Evolutionary conservation across 169 alveolate species (phyloP).

Genomic region (Neospora caninum): DNA sequence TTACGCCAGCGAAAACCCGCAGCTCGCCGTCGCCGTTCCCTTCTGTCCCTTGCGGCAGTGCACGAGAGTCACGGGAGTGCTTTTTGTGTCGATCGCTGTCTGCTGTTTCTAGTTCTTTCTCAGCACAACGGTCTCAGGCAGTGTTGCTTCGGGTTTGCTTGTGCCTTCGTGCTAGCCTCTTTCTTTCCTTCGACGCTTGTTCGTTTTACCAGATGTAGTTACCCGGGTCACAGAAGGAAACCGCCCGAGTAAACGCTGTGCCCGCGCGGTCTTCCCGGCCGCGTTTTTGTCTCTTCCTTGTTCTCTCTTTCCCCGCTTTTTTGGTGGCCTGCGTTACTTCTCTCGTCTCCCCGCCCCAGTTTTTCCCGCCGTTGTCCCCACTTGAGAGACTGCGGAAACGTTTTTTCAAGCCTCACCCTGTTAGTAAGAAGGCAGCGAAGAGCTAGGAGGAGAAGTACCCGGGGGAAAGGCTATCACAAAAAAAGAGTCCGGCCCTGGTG

Average conservation of each 20-base stretch:
- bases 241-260: not conserved
- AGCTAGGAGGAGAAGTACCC: not conserved
- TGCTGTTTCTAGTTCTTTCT: not conserved
- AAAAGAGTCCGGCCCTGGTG: too few relatives aligned
- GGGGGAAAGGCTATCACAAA: not conserved
- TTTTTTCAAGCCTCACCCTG: not conserved
- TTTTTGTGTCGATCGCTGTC: not conserved
- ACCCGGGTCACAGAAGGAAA: not conserved
- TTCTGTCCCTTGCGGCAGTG: not conserved
- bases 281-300: not conserved
- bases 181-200: not conserved
- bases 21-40: not conserved
- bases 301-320: not conserved
- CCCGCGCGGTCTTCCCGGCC: conserved; percentile 7
- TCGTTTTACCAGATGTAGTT: not conserved
- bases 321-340: not conserved
- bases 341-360: not conserved
- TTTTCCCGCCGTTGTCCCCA: not conserved
- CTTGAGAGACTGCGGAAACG: not conserved
- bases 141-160: not conserved
- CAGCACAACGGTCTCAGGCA: not conserved
- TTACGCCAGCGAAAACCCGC: not conserved
- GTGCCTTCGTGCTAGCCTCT: not conserved
- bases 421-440: not conserved
- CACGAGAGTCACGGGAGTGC: not conserved